These are phyloP conservation scores for Cyathus striatus DNA, from an alignment of 768 basidiomycete species.

Conservation along the genomic window DNA sequence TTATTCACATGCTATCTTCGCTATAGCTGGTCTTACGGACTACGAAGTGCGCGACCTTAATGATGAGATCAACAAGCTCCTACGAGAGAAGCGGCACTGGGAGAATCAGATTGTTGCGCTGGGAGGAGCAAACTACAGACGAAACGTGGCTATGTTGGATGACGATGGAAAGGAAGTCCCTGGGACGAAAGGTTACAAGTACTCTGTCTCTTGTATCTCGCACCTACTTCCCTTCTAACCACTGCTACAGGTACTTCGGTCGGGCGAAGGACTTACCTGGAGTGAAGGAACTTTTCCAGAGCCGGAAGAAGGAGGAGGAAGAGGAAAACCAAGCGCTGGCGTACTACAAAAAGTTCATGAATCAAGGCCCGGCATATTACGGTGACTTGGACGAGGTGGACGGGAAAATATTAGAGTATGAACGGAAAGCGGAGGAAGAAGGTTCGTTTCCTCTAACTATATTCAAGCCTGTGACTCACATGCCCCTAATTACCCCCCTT, in stretches of 20 bases:
- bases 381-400: constrained; percentile 85
- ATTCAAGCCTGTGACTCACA: no score
- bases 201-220: neutral
- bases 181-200: constrained; percentile 98
- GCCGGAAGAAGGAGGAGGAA: constrained; percentile 80
- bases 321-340: constrained; percentile 77
- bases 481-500: no score
- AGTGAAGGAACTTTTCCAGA: constrained; percentile 90
- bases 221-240: constrained; percentile 13
- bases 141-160: constrained; percentile 91
- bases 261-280: constrained; percentile 95
- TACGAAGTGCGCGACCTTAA: constrained; percentile 96
- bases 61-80: constrained; percentile 93
- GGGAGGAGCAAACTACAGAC: constrained; percentile 92
- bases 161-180: constrained; percentile 96
- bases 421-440: constrained; percentile 66
- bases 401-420: constrained; percentile 63
- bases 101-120: constrained; percentile 96
- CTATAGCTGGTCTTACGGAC: constrained; percentile 82
- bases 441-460: constrained; percentile 39
- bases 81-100: constrained; percentile 96
- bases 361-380: constrained; percentile 85
- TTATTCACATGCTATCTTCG: constrained; percentile 1
- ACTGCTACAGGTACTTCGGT: constrained; percentile 77
- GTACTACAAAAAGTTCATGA: constrained; percentile 84